These are phyloP conservation scores for Scedosporium boydii DNA, from an alignment of 2,329 filamentous ascomycete genomes.

Conservation along the genomic window DNA sequence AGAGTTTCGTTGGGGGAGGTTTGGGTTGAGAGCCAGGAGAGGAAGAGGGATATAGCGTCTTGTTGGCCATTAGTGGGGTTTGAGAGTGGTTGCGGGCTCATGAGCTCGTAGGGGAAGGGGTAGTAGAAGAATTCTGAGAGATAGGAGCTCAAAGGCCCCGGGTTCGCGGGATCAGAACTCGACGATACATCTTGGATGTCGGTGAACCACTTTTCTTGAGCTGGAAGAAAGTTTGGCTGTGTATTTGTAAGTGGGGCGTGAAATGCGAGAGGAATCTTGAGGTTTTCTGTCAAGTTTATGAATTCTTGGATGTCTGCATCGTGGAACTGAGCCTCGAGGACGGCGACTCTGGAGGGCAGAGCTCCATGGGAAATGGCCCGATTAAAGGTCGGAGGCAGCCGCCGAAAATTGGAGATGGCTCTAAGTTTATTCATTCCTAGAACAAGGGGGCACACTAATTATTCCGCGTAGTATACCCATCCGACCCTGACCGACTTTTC, in stretches of 20 bases:
- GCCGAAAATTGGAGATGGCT: background rate
- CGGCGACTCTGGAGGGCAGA: background rate
- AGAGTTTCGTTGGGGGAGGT: background rate
- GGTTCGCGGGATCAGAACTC: background rate
- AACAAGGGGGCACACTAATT: too few relatives aligned
- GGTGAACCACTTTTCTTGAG: conserved; percentile 50
- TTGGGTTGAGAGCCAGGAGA: conserved; percentile 15
- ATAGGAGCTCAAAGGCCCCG: conserved; percentile 14
- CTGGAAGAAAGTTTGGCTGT: conserved; percentile 30
- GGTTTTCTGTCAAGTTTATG: background rate
- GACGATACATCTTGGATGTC: background rate
- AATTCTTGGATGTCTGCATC: background rate
- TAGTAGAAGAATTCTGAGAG: conserved; percentile 20
- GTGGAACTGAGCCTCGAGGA: background rate
- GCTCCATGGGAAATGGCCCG: background rate
- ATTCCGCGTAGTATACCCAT: too few relatives aligned
- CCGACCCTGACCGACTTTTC: too few relatives aligned
- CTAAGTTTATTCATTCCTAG: background rate
- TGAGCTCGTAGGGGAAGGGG: conserved; percentile 29
- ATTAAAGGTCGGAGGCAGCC: background rate
- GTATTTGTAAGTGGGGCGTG: background rate
- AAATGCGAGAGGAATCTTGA: conserved; percentile 3
- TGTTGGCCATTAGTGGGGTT: conserved; percentile 10
- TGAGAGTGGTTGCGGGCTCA: conserved; percentile 14
- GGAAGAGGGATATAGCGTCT: conserved; percentile 13